A percentile compares a stretch with the other conserved stretches of the same genome.
Conservation (phyloP, 345 rosid species). For the Boechera retrofracta region DNA sequence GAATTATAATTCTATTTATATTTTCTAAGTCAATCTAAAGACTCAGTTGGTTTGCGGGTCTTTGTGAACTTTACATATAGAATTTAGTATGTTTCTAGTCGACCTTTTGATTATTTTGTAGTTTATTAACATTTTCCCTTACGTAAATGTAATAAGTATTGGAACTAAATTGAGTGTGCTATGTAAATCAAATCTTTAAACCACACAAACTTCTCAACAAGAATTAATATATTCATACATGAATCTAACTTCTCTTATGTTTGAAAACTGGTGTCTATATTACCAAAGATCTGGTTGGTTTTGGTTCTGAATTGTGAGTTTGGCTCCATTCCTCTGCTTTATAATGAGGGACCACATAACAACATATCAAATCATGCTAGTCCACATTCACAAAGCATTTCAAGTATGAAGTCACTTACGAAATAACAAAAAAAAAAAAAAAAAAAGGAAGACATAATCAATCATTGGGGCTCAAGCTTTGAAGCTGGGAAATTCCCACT, state of each 20-base stretch:
- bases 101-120: background rate
- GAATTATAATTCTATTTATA: no score
- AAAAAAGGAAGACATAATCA: background rate
- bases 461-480: conserved; percentile 57
- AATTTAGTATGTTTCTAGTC: background rate
- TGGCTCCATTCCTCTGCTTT: background rate
- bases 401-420: background rate
- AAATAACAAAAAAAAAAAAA: background rate
- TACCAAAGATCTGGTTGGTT: background rate
- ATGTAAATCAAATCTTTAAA: background rate
- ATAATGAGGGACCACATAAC: background rate
- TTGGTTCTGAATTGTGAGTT: background rate
- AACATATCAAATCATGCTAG: background rate
- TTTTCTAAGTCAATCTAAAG: no score
- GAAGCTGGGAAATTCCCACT: conserved; percentile 53
- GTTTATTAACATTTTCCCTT: background rate
- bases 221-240: background rate
- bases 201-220: background rate
- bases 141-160: background rate
- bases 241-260: background rate
- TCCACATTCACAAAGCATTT: conserved; percentile 19
- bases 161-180: background rate
- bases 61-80: no score
- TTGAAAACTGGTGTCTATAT: background rate
- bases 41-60: no score